Base-by-base conservation (phyloP, 2,329 filamentous ascomycete species). In the Penicillium sumatraense region DNA sequence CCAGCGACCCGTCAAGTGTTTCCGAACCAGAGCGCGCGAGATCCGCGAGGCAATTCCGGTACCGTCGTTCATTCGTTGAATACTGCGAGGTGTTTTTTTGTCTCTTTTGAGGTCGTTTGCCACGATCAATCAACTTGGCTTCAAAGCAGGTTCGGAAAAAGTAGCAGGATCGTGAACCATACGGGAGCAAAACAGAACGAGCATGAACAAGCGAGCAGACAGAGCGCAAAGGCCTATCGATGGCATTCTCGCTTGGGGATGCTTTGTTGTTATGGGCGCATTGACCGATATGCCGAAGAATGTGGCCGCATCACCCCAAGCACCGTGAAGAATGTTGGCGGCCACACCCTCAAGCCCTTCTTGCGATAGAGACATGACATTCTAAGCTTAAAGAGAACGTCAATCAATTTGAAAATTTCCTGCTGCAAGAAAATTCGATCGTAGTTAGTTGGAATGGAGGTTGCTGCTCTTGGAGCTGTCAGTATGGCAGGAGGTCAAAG, bases 261-360 rank as follows among this genome's bases (percentile, higher is more conserved):
- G 38, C 24, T 47, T 51, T 53, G 51, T 68, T 73, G 70, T 73
- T 72, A 68, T 72, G 65, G 58, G 55, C 60, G 53, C 52, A 57
- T 52, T 54, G 57, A 59, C 58, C 29, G 50, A 47, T 52, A 47
- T 50, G 51, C 49, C 46, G 49, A 61, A 61, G 70, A 73, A 73
- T 73, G 70, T 62, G 53, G 59, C 44, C 53, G 54, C 68, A 71
- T 68, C 66, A 65, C 63, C 51, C 55, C 52, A 54, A 38, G 58
- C 44, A 52, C 54, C 64, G 55, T 51, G 58, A 64, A 59, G 70
- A 73, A 73, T 73, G 70, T 56, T 63, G 50, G 63, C 53, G 48
- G 56, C 57, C 60, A 64, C 59, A 60, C 53, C 44, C 46, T 49
- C 50, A 53, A 44, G 47, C 46, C 56, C 57, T 57, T 53, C 49